phyloP scores from a whole-genome alignment of 2,329 filamentous ascomycete species.

The Stagonosporopsis cucurbitacearum region DNA sequence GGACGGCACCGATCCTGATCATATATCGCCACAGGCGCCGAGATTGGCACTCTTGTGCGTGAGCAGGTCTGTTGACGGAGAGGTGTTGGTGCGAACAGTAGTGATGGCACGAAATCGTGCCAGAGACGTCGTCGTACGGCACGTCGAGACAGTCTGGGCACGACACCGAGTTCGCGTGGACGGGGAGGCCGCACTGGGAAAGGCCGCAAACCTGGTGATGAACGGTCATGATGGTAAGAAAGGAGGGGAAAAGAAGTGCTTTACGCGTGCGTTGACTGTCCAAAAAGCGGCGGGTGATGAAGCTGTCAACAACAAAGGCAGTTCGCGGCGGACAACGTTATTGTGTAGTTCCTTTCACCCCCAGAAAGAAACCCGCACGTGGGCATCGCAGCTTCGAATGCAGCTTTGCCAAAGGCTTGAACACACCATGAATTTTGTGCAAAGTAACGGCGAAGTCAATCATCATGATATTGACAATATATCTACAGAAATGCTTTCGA shows the following conservation, averaged over 20 bases:
- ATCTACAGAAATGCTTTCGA: not conserved
- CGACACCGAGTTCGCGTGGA: not conserved
- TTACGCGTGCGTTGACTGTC: not conserved
- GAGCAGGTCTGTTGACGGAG: not conserved
- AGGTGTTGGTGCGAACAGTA: constrained; percentile 2
- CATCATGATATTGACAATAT: not conserved
- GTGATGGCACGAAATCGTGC: not conserved
- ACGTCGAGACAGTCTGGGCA: constrained; percentile 8
- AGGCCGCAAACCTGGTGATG: not conserved
- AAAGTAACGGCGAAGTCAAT: not conserved
- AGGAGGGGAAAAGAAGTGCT: not conserved
- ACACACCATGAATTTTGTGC: not conserved
- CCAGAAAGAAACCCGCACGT: not conserved
- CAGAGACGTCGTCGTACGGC: constrained; percentile 4
- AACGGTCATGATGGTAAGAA: not conserved
- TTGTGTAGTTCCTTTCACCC: not conserved
- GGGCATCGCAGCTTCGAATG: not conserved
- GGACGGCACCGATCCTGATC: not conserved
- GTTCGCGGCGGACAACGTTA: not conserved
- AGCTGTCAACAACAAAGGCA: not conserved
- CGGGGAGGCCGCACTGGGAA: not conserved
- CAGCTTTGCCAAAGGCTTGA: not conserved
- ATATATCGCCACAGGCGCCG: not conserved
- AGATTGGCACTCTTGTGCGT: not conserved
- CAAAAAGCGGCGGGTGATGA: no score